Evolutionary conservation across 2,329 filamentous ascomycete species (phyloP), one percentile per base, ranked within the genome.

Genomic region (Seiridium cupressi): DNA sequence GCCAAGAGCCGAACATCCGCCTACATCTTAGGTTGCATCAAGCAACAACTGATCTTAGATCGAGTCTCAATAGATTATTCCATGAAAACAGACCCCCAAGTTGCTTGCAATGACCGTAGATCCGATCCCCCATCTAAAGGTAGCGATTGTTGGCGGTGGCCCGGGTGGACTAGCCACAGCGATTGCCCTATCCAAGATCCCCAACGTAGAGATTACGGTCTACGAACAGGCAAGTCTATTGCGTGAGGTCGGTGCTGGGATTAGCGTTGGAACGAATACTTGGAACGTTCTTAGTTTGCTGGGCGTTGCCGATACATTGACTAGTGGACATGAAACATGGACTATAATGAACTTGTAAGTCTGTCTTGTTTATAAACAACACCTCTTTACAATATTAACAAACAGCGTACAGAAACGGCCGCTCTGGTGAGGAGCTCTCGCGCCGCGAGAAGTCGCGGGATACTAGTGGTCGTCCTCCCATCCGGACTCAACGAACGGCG

Each of bases 201-300:
- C 76, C 0, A 74, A 78, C 44, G 68, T 82, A 7, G 66, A 77
- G 18, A 73, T 79, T 3, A 73, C 68, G 0, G 63, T 82, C 1
- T 82, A 79, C 56, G 80, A 82, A 60, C 74, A 81, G 59, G 77
- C 77, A 1, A 70, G 63, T 5, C 69, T 76, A 18, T 66, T 82
- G n/a, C 68, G 77, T 38, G 79, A 82, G 63, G 75, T 80, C 4
- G 79, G 80, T 0, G 79, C 79, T 0, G 80, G 79, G 0, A 80
- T 82, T 58, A 76, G 73, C 51, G 76, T 82, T 13, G 74, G 75
- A 1, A 69, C 74, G 6, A 81, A 82, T 64, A 75, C 74, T 11
- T 82, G 79, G 80, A 78, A 73, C 49, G 76, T 81, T 4, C 66
- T 83, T 13, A 77, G 77, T 51, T 63, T 81, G 35, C 70, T 82